Evolutionary conservation across 2,329 filamentous ascomycete species (phyloP).

Genomic region (Talaromyces sp.): DNA sequence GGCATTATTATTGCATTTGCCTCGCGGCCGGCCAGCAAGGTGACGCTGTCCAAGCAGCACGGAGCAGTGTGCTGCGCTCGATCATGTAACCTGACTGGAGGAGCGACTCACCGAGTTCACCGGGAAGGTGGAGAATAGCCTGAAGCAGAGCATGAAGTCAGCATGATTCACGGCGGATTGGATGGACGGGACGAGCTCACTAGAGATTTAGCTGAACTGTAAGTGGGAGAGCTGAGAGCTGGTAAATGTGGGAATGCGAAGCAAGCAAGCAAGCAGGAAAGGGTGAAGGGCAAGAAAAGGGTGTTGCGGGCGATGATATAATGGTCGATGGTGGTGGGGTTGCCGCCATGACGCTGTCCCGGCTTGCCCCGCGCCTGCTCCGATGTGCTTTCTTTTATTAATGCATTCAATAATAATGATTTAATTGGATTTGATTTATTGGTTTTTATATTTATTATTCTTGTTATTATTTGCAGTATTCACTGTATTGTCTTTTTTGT

Average conservation of each 20-base stretch:
- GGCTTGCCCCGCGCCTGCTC: not conserved
- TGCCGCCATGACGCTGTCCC: not conserved
- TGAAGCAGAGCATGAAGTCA: conserved; percentile 25
- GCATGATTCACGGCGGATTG: conserved; percentile 26
- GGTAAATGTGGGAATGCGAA: not conserved
- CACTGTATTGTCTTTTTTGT: too few relatives aligned
- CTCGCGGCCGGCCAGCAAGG: not conserved
- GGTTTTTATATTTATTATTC: not conserved
- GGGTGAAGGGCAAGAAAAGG: not conserved
- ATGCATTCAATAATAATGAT: too few relatives aligned
- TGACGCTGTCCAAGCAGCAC: not conserved
- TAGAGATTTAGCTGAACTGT: not conserved
- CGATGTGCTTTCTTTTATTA: not conserved
- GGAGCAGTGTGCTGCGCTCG: not conserved
- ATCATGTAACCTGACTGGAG: conserved; percentile 8
- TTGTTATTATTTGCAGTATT: not conserved
- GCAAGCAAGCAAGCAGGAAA: not conserved
- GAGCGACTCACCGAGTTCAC: conserved; percentile 33
- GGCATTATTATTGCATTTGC: not conserved
- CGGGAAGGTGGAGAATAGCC: conserved; percentile 18
- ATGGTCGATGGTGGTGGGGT: not conserved
- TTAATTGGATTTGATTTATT: too few relatives aligned
- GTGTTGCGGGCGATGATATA: not conserved
- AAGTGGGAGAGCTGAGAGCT: not conserved
- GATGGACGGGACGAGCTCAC: not conserved